These are phyloP conservation scores for Ogataea corticis DNA, from an alignment of 805 yeast genomes.

Conservation along the genomic window DNA sequence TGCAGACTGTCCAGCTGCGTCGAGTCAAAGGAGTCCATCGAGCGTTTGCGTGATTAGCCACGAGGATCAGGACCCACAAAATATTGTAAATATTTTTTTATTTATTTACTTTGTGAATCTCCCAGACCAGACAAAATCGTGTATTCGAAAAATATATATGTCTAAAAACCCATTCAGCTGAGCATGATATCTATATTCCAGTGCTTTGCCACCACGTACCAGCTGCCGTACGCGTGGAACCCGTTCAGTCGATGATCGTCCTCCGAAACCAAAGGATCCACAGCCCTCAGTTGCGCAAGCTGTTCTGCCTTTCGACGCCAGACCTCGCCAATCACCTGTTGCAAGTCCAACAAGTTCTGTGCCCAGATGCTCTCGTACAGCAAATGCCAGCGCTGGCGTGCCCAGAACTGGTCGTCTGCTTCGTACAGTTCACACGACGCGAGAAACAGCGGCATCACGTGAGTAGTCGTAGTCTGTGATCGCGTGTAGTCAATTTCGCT, in stretches of 20 bases:
- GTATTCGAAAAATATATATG: too few relatives aligned
- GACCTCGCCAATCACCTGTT: conserved; percentile 15
- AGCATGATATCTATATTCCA: conserved; percentile 16
- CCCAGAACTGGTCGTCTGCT: conserved; percentile 12
- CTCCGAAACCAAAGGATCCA: background rate
- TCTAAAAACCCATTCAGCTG: too few relatives aligned
- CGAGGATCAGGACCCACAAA: too few relatives aligned
- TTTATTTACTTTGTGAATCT: too few relatives aligned
- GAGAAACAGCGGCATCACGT: conserved; percentile 19
- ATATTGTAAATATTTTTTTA: too few relatives aligned
- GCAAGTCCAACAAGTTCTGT: conserved; percentile 13
- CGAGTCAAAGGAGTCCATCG: too few relatives aligned
- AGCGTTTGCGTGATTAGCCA: too few relatives aligned
- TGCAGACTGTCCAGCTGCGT: conserved; percentile 9
- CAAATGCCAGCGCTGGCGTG: conserved; percentile 8
- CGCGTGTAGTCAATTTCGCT: conserved; percentile 9
- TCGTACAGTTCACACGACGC: conserved; percentile 19
- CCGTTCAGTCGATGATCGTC: conserved; percentile 16
- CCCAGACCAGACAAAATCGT: too few relatives aligned
- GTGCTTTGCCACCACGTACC: conserved; percentile 15
- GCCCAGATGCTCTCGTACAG: conserved; percentile 17
- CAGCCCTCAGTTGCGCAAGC: background rate
- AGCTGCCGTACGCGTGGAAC: conserved; percentile 15
- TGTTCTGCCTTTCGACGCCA: conserved; percentile 17
- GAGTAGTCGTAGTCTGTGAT: conserved; percentile 16